phyloP scores from a whole-genome alignment of 2,329 filamentous ascomycete species.

The Annulohypoxylon truncatum region DNA sequence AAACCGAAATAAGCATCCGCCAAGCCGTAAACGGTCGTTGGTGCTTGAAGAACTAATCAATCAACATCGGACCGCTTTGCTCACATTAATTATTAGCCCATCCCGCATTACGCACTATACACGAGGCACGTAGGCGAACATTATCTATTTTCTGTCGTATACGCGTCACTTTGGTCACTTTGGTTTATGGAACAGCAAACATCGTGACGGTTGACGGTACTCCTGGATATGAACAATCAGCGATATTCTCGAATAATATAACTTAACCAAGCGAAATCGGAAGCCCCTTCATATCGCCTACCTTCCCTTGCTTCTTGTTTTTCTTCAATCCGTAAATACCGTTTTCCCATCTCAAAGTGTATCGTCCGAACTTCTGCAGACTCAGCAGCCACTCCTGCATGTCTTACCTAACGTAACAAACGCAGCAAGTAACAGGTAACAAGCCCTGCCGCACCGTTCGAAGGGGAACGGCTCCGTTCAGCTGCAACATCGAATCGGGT shows the following conservation, averaged over 20 bases:
- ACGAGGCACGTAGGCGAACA: not conserved
- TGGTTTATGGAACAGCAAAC: not conserved
- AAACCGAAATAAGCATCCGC: conserved; percentile 38
- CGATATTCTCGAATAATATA: not conserved
- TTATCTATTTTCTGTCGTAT: not conserved
- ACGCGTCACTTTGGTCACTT: too few species aligned
- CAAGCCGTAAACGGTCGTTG: conserved; percentile 15
- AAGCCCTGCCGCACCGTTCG: not conserved
- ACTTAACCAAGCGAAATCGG: not conserved
- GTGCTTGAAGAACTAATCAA: not conserved
- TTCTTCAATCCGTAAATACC: not conserved
- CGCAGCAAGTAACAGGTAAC: not conserved
- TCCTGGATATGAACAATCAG: not conserved
- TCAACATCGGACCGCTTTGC: conserved; percentile 10
- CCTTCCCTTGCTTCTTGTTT: not conserved
- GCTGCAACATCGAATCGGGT: not conserved
- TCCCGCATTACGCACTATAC: conserved; percentile 1
- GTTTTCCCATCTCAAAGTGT: not conserved
- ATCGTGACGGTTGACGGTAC: not conserved
- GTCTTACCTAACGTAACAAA: conserved; percentile 1
- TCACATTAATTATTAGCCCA: not conserved
- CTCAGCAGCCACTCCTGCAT: not conserved
- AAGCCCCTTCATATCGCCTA: not conserved
- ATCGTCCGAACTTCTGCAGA: not conserved
- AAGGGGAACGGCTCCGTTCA: not conserved